Evolutionary conservation across 2,329 filamentous ascomycete genomes (phyloP).

Genomic region (Cladobotryum mycophilum): DNA sequence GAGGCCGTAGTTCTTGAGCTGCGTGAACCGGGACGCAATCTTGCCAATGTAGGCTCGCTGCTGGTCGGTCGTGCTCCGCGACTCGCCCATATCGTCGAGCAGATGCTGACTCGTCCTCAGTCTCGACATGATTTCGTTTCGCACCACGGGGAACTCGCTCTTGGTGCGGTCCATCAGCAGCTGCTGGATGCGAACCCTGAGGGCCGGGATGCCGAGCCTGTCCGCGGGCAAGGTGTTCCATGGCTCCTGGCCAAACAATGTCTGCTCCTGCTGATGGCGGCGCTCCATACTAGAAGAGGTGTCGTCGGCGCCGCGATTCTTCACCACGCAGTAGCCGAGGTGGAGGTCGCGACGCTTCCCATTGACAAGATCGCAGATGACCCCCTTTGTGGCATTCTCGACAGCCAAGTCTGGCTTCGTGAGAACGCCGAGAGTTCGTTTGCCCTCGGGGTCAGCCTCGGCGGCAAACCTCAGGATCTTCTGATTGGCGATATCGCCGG

Average conservation of each 20-base stretch:
- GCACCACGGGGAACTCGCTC: slow-evolving; percentile 31
- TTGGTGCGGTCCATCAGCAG: slow-evolving; percentile 37
- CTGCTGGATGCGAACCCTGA: slow-evolving; percentile 29
- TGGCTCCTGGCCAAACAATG: slow-evolving; percentile 30
- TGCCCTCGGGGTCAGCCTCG: slow-evolving; percentile 32
- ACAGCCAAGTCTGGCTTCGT: slow-evolving; percentile 55
- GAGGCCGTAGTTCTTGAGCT: slow-evolving; percentile 23
- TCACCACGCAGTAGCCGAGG: slow-evolving; percentile 44
- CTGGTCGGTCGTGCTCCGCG: slow-evolving; percentile 19
- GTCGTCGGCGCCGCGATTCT: slow-evolving; percentile 42
- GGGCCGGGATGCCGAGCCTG: slow-evolving; percentile 27
- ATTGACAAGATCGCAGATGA: slow-evolving; percentile 34
- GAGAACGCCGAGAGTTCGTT: slow-evolving; percentile 41
- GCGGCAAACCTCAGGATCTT: slow-evolving; percentile 33
- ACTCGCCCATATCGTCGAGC: slow-evolving; percentile 25
- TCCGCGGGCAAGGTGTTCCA: slow-evolving; percentile 29
- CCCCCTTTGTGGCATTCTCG: slow-evolving; percentile 32
- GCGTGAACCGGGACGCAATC: slow-evolving; percentile 26
- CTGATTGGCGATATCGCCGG: slow-evolving; percentile 35
- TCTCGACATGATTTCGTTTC: slow-evolving; percentile 20
- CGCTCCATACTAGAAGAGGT: slow-evolving; percentile 22
- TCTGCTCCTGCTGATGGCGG: slow-evolving; percentile 27
- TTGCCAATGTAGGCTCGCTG: slow-evolving; percentile 31
- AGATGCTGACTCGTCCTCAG: slow-evolving; percentile 11
- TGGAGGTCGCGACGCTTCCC: slow-evolving; percentile 35